phyloP scores from a whole-genome alignment of 352 stramenopile species.

The Phytopythium aichiense region DNA sequence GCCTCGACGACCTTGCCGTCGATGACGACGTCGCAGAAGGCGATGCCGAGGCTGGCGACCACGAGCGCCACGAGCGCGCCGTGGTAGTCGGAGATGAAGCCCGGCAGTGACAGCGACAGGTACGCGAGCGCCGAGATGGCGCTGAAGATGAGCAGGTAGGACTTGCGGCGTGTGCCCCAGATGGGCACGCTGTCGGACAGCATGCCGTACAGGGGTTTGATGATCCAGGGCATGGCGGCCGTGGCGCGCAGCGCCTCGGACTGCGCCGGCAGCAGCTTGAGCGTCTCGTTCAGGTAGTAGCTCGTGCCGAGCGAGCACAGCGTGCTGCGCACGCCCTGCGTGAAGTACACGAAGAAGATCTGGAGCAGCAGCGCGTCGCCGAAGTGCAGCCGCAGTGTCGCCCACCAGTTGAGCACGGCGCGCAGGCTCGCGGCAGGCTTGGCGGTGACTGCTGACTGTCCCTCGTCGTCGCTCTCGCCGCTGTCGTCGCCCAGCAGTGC shows the following conservation, averaged over 20 bases:
- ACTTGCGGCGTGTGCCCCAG: constrained; percentile 72
- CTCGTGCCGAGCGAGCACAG: constrained; percentile 73
- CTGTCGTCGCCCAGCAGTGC: constrained; percentile 4
- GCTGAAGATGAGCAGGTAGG: constrained; percentile 75
- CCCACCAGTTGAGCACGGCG: constrained; percentile 50
- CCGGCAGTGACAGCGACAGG: constrained; percentile 52
- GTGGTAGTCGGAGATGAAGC: constrained; percentile 50
- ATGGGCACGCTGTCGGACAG: constrained; percentile 75
- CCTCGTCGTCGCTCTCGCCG: constrained; percentile 11
- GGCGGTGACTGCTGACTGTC: constrained; percentile 6
- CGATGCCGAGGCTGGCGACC: constrained; percentile 72
- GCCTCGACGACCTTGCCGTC: constrained; percentile 76
- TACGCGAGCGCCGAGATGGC: constrained; percentile 52
- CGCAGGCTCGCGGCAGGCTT: constrained; percentile 28
- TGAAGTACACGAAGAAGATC: constrained; percentile 86
- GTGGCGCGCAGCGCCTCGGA: constrained; percentile 62
- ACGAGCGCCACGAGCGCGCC: constrained; percentile 53
- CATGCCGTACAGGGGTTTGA: constrained; percentile 78
- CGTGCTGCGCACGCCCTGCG: constrained; percentile 69
- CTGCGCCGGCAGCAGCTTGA: constrained; percentile 59
- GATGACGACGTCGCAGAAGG: constrained; percentile 81
- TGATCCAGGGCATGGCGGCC: constrained; percentile 73
- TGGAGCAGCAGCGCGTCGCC: constrained; percentile 64
- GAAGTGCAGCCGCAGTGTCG: constrained; percentile 59
- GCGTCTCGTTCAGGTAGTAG: constrained; percentile 77